Percentiles rank a stretch among this genome's conserved stretches.
Evolutionary conservation across 495 filamentous ascomycete species (phyloP).

Genomic region (Coniosporium apollinis): DNA sequence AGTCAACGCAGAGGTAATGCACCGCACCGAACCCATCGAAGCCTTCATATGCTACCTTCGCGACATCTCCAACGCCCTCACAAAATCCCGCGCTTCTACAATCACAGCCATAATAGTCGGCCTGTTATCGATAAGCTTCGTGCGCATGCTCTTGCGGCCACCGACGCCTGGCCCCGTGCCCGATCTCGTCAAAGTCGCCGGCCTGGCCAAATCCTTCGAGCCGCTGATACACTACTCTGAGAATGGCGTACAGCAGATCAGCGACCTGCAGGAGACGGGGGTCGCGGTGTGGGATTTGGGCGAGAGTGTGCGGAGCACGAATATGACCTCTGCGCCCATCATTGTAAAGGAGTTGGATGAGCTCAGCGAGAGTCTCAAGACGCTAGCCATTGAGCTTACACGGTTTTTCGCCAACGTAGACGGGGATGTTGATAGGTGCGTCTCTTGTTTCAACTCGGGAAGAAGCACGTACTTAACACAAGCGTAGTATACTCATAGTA

Average conservation of each 20-base stretch:
- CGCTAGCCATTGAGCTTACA: conserved; percentile 62
- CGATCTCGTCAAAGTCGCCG: conserved; percentile 77
- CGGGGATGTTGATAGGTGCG: conserved; percentile 65
- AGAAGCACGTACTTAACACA: conserved; percentile 5
- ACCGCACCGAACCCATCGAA: conserved; percentile 71
- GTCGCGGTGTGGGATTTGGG: conserved; percentile 86
- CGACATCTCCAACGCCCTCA: conserved; percentile 35
- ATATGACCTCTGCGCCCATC: conserved; percentile 72
- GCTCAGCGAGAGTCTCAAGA: conserved; percentile 66
- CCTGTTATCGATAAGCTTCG: conserved; percentile 35
- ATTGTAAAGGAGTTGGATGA: conserved; percentile 74
- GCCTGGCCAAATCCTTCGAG: conserved; percentile 75
- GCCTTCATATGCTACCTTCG: conserved; percentile 48
- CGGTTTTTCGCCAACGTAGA: conserved; percentile 85
- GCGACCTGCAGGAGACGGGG: conserved; percentile 71
- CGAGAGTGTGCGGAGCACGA: conserved; percentile 71
- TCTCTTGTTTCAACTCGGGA: conserved; percentile 3
- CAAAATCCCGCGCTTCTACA: conserved; percentile 49
- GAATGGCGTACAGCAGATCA: conserved; percentile 67
- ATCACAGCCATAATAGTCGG: conserved; percentile 35
- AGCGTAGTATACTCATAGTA: conserved; percentile 60
- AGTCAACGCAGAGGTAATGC: conserved; percentile 69
- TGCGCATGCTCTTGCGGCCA: conserved; percentile 52
- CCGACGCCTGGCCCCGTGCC: conserved; percentile 51
- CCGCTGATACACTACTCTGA: conserved; percentile 86